Base-by-base conservation (phyloP, 495 filamentous ascomycete species). In the Aspergillus olivimuriae region DNA sequence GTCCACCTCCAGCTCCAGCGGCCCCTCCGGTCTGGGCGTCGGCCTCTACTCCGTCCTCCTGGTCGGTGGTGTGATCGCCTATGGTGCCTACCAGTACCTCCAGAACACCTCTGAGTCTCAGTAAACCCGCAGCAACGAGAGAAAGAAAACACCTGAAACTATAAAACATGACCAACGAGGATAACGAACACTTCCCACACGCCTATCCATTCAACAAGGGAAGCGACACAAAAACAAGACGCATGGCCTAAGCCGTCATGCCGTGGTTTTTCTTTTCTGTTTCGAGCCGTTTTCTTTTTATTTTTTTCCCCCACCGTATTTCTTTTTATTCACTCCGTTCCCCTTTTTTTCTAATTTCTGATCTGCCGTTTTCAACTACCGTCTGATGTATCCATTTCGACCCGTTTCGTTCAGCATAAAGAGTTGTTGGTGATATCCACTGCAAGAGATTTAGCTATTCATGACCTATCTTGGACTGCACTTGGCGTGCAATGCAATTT, bases 11-110 rank as follows among this genome's bases (percentile, higher is more conserved):
- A 39, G 66, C 41, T 53, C 70, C 48, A 45, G 66, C 53, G 55
- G 60, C 44, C 50, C 58, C 38, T 37, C 47, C 46, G 84, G 86
- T 50, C 48, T 87, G 55, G 87, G 89, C 54, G 65, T 92, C 57
- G 84, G 83, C 36, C 68, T 96, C 50, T 97, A 97, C 67, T 86
- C 81, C 43, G 49, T 95, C 48, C 57, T 97, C 51, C 68, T 94
- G 36, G 56, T 91, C 48, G 92, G 92, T 48, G 89, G 77, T 50
- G 67, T 78, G 18, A 56, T 82, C 56, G 92, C 86, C 40, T 95
- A 85, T 65, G 81, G 72, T 52, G 89, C 81, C 44, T 98, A 89
- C 75, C 82, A 94, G 67, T 95, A 94, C 75, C 58, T 94, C 41
- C 79, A 89, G 70, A 65, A 69, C 49, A 76, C 62, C 72, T 61